Conservation (phyloP, 2,329 filamentous ascomycete genomes). For the Blastomyces silverae region DNA sequence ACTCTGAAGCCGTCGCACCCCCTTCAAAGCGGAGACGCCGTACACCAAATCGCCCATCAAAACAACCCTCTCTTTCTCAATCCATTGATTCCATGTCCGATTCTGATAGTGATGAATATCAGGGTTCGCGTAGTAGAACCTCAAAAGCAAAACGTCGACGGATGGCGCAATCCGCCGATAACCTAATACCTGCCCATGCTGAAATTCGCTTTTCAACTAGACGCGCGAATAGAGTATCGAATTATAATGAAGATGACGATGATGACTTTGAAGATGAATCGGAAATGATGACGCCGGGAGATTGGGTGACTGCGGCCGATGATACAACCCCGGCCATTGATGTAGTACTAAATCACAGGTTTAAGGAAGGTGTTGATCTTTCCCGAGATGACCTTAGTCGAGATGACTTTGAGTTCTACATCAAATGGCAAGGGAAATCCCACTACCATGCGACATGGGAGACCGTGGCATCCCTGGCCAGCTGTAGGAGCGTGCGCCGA, state of each 20-base stretch:
- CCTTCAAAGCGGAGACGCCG: conserved; percentile 47
- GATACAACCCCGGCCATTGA: conserved; percentile 83
- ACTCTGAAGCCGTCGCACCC: conserved; percentile 60
- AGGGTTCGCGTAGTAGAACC: conserved; percentile 62
- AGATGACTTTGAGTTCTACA: conserved; percentile 79
- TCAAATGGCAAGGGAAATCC: conserved; percentile 96
- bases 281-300: conserved; percentile 58
- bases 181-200: conserved; percentile 58
- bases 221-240: conserved; percentile 67
- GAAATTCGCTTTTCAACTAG: conserved; percentile 91
- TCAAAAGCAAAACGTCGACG: conserved; percentile 71
- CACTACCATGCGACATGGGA: conserved; percentile 97
- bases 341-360: conserved; percentile 77
- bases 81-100: conserved; percentile 61
- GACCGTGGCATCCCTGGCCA: conserved; percentile 62
- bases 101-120: conserved; percentile 63
- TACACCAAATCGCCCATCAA: conserved; percentile 39
- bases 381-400: conserved; percentile 30
- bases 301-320: conserved; percentile 60
- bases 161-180: conserved; percentile 57
- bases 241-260: conserved; percentile 60
- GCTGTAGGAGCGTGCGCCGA: conserved; percentile 77
- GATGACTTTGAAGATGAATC: conserved; percentile 52
- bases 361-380: conserved; percentile 58
- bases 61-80: conserved; percentile 41